Percentiles rank a stretch among this genome's conserved stretches.
phyloP scores from a whole-genome alignment of 192 early-diverging fungal genomes.

The Neocallimastix lanati region DNA sequence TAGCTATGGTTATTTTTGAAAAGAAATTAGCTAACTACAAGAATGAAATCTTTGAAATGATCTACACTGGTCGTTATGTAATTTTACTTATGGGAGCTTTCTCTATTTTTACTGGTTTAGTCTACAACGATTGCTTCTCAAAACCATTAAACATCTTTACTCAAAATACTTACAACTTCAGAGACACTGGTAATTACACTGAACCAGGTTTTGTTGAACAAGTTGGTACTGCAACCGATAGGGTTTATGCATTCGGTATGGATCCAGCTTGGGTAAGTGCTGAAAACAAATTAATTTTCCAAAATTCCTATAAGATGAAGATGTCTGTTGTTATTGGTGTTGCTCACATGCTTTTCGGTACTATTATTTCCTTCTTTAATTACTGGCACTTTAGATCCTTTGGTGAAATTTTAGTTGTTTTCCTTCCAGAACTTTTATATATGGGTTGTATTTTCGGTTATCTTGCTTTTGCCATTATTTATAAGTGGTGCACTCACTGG shows the following conservation, averaged over 20 bases:
- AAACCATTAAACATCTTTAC: conserved; percentile 48
- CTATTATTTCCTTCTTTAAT: conserved; percentile 75
- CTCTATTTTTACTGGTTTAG: no score
- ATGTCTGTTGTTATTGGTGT: conserved; percentile 91
- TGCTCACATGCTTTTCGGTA: conserved; percentile 89
- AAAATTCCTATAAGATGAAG: conserved; percentile 99
- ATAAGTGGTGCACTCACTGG: conserved; percentile 95
- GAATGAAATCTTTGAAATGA: conserved; percentile 66
- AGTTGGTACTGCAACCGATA: conserved; percentile 39
- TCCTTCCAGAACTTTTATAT: conserved; percentile 87
- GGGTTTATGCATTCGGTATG: conserved; percentile 62
- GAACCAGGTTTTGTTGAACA: conserved; percentile 11
- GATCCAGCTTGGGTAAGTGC: conserved; percentile 85
- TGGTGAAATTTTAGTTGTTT: conserved; percentile 65
- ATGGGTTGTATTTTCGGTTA: conserved; percentile 92
- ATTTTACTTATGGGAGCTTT: conserved; percentile 98
- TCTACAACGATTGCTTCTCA: conserved; percentile 98
- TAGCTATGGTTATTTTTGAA: conserved; percentile 65
- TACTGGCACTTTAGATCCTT: conserved; percentile 71
- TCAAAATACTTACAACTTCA: conserved; percentile 56
- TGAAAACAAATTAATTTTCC: conserved; percentile 85
- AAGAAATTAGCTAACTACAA: conserved; percentile 52
- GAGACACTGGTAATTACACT: conserved; percentile 31
- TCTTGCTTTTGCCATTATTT: no score
- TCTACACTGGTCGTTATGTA: conserved; percentile 93